Percentiles rank a stretch among this genome's conserved stretches.
phyloP scores from a whole-genome alignment of 2,329 filamentous ascomycete genomes.

The Colletotrichum magnum region DNA sequence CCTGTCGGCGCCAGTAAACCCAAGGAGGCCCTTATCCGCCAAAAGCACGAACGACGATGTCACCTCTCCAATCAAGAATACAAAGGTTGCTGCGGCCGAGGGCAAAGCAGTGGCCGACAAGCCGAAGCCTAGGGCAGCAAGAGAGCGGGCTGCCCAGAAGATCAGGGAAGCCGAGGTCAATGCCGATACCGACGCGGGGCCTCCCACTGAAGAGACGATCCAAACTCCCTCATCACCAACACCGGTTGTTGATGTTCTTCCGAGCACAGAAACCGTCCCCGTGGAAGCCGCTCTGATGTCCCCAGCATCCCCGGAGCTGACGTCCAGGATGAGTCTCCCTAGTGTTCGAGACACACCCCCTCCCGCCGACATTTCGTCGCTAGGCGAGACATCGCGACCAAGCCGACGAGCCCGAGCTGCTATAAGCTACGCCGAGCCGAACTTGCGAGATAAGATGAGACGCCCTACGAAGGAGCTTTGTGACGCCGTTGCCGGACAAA shows the following conservation, averaged over 20 bases:
- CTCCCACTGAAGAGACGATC: conserved; percentile 15
- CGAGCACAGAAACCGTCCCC: conserved; percentile 50
- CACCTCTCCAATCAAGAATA: conserved; percentile 69
- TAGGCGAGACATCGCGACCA: conserved; percentile 72
- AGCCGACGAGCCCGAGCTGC: conserved; percentile 76
- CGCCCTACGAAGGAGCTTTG: conserved; percentile 82
- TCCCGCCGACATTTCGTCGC: conserved; percentile 68
- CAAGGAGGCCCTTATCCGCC: conserved; percentile 64
- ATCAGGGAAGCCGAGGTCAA: conserved; percentile 44
- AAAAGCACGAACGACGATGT: conserved; percentile 75
- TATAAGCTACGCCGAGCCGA: conserved; percentile 87
- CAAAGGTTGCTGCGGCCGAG: conserved; percentile 48
- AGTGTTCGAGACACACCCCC: conserved; percentile 71
- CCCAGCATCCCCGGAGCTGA: conserved; percentile 64
- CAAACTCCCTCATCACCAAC: conserved; percentile 20
- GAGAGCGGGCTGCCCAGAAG: conserved; percentile 47
- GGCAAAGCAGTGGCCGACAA: conserved; percentile 38
- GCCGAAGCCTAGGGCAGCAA: conserved; percentile 50
- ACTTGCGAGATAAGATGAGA: conserved; percentile 86
- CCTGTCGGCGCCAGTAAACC: conserved; percentile 45
- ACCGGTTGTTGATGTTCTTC: conserved; percentile 33
- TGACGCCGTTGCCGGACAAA: conserved; percentile 79
- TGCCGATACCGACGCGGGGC: background rate
- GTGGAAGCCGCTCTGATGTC: conserved; percentile 59
- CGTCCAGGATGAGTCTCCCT: conserved; percentile 50